Percentiles rank a stretch among this genome's conserved stretches.
Evolutionary conservation across 805 yeast species (phyloP).

Genomic region (Nakazawaea siamensis): DNA sequence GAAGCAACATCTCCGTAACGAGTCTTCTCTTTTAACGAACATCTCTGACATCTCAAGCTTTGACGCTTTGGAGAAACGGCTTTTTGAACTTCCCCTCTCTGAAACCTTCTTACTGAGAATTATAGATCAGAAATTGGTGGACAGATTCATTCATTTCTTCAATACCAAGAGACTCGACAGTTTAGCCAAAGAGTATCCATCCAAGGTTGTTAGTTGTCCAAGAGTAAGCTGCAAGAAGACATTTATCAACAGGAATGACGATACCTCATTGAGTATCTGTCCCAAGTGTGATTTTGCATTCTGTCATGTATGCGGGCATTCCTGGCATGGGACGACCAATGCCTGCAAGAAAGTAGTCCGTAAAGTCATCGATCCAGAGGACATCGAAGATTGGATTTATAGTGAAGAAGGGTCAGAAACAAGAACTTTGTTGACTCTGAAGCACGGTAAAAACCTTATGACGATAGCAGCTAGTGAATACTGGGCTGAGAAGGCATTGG

Average conservation of each 20-base stretch:
- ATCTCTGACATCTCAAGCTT: neutral
- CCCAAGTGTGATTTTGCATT: constrained; percentile 42
- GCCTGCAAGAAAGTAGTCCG: constrained; percentile 30
- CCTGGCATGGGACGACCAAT: constrained; percentile 53
- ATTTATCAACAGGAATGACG: constrained; percentile 38
- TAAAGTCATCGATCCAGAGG: constrained; percentile 28
- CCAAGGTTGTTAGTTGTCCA: constrained; percentile 43
- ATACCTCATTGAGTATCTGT: constrained; percentile 41
- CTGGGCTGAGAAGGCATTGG: constrained; percentile 37
- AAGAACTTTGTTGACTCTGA: constrained; percentile 18
- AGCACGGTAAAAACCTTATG: constrained; percentile 38
- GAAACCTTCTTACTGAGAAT: neutral
- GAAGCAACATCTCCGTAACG: constrained; percentile 9
- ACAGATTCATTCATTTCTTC: constrained; percentile 13
- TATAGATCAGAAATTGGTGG: neutral
- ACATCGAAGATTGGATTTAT: constrained; percentile 25
- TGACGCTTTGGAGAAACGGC: neutral
- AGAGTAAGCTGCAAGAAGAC: constrained; percentile 32
- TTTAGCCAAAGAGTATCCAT: constrained; percentile 36
- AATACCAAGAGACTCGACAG: constrained; percentile 31
- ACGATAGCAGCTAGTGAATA: constrained; percentile 34
- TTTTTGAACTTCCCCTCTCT: neutral
- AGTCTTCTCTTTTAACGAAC: neutral
- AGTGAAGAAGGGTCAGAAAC: constrained; percentile 26
- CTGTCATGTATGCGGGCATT: constrained; percentile 46